Percentiles rank a stretch among this genome's conserved stretches.
These are phyloP conservation scores for Saccharomyces pastorianus DNA, from an alignment of 1,139 yeast genomes.

Conservation along the genomic window DNA sequence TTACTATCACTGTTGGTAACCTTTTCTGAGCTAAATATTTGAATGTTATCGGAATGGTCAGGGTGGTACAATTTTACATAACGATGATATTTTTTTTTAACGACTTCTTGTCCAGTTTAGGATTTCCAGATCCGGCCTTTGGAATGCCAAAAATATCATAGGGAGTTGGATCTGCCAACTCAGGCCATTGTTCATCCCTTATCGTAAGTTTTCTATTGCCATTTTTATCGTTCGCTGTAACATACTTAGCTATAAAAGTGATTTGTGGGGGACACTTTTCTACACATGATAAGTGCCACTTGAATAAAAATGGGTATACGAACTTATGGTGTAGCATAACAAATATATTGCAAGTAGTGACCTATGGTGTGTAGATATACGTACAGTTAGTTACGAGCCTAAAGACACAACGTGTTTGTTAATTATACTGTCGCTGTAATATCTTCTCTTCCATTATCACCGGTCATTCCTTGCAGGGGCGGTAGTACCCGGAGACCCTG, in stretches of 20 bases:
- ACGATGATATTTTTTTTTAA: slow-evolving; percentile 52
- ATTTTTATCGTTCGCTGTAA: neutral
- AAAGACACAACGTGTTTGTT: neutral
- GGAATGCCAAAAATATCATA: slow-evolving; percentile 58
- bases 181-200: slow-evolving; percentile 47
- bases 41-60: slow-evolving; percentile 35
- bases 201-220: neutral
- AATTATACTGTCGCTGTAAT: neutral
- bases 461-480: slow-evolving; percentile 1
- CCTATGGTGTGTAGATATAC: neutral
- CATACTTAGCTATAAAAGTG: neutral
- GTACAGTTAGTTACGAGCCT: neutral
- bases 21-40: slow-evolving; percentile 32
- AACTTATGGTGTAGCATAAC: neutral
- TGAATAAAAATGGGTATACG: neutral
- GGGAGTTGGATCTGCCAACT: slow-evolving; percentile 53
- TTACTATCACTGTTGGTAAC: slow-evolving; percentile 14
- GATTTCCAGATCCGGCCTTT: slow-evolving; percentile 19
- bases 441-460: neutral
- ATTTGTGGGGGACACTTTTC: neutral
- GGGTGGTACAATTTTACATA: slow-evolving; percentile 85
- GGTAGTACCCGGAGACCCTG: slow-evolving; percentile 1
- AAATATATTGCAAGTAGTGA: neutral
- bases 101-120: slow-evolving; percentile 33
- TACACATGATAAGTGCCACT: neutral